A percentile compares a stretch with the other conserved stretches of the same genome.
Conservation (phyloP, 495 filamentous ascomycete species). For the Neurospora sp. region DNA sequence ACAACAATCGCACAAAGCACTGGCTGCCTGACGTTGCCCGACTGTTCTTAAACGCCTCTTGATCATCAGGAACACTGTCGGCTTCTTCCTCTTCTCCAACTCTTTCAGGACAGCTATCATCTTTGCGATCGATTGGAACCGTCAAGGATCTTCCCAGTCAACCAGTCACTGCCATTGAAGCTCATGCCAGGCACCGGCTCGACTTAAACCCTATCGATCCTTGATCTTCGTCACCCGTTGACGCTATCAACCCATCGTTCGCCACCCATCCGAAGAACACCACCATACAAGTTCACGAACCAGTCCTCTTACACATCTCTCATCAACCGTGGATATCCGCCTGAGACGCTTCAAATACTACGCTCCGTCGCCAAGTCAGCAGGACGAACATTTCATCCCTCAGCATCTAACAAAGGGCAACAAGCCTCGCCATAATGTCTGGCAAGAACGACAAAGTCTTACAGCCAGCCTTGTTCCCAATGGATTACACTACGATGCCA, state of each 20-base stretch:
- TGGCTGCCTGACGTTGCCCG: slow-evolving; percentile 5
- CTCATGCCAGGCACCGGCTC: not conserved
- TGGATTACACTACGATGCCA: not conserved
- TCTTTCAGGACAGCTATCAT: not conserved
- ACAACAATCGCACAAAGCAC: slow-evolving; percentile 4
- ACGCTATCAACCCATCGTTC: not conserved
- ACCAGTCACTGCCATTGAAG: not conserved
- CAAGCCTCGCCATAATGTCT: not conserved
- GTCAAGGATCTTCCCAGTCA: not conserved
- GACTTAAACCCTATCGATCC: not conserved
- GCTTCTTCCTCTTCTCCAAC: slow-evolving; percentile 1
- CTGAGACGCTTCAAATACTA: not conserved
- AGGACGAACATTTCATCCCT: not conserved
- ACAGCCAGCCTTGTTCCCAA: not conserved
- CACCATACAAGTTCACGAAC: not conserved
- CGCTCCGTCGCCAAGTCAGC: not conserved
- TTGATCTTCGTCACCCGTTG: not conserved
- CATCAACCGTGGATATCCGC: not conserved
- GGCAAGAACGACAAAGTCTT: not conserved
- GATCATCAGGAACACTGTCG: not conserved
- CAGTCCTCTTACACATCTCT: not conserved
- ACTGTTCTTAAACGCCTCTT: slow-evolving; percentile 4
- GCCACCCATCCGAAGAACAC: not conserved
- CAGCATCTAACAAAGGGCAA: not conserved
- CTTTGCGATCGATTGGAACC: not conserved